Evolutionary conservation across 2,329 filamentous ascomycete species (phyloP).

Genomic region (Talaromyces sp.): DNA sequence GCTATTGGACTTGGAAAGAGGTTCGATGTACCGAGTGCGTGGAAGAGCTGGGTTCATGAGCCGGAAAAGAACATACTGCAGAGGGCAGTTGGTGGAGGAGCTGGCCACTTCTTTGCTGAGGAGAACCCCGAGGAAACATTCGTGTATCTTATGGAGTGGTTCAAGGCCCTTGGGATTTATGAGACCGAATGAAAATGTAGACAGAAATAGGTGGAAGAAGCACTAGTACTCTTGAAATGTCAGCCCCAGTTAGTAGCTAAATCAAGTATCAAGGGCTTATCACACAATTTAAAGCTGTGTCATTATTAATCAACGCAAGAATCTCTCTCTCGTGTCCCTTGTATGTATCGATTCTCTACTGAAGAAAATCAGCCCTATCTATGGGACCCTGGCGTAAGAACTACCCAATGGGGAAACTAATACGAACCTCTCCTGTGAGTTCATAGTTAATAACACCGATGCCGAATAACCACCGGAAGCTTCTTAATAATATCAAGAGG

Average conservation of each 20-base stretch:
- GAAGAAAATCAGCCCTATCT: too few species aligned
- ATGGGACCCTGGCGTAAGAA: too few species aligned
- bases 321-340: too few species aligned
- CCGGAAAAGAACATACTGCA: constrained; percentile 23
- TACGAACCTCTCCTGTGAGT: neutral
- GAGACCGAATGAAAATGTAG: neutral
- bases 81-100: constrained; percentile 32
- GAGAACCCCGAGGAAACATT: constrained; percentile 35
- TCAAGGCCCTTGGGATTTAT: neutral
- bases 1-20: constrained; percentile 37
- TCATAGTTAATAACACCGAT: neutral
- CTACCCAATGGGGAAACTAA: neutral
- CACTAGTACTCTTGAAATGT: too few species aligned
- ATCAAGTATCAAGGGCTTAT: too few species aligned
- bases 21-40: constrained; percentile 37
- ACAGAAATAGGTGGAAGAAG: neutral
- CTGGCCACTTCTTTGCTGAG: constrained; percentile 42
- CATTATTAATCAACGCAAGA: too few species aligned
- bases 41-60: constrained; percentile 41
- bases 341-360: too few species aligned
- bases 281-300: too few species aligned
- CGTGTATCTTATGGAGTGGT: constrained; percentile 15
- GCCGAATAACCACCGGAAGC: too few species aligned
- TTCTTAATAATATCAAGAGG: neutral
- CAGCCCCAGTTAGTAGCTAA: too few species aligned